Conservation (phyloP, 1,284 basidiomycete genomes). For the Athelia psychrophila region DNA sequence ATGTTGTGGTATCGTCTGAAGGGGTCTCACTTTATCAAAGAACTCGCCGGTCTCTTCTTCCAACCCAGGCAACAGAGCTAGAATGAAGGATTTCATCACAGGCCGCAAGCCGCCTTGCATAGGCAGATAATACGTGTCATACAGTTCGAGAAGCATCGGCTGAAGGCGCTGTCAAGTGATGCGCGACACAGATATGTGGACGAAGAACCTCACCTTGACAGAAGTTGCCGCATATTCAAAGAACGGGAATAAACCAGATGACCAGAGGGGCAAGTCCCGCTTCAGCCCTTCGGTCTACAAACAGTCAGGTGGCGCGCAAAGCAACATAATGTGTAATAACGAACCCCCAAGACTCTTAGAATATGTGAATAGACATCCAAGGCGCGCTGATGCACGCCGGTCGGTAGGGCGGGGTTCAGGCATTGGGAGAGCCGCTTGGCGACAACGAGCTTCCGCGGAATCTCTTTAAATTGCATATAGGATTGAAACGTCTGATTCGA, state of each 20-base stretch:
- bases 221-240: slow-evolving; percentile 98
- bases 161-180: slow-evolving; percentile 24
- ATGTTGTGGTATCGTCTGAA: slow-evolving; percentile 7
- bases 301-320: slow-evolving; percentile 4
- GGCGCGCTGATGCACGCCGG: slow-evolving; percentile 95
- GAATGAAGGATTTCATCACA: slow-evolving; percentile 90
- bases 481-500: slow-evolving; percentile 80
- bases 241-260: slow-evolving; percentile 95
- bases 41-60: slow-evolving; percentile 97
- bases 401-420: slow-evolving; percentile 93
- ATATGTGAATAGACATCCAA: slow-evolving; percentile 96
- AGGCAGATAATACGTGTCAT: slow-evolving; percentile 89
- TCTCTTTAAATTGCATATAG: slow-evolving; percentile 90
- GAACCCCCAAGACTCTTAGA: slow-evolving; percentile 83
- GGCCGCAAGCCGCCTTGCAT: slow-evolving; percentile 82
- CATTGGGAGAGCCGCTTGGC: slow-evolving; percentile 96
- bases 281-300: slow-evolving; percentile 82
- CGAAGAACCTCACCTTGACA: slow-evolving; percentile 61
- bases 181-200: slow-evolving; percentile 1
- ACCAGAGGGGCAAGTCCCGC: slow-evolving; percentile 91
- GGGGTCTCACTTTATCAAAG: slow-evolving; percentile 81
- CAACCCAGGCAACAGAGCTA: slow-evolving; percentile 89
- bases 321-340: slow-evolving; percentile 5
- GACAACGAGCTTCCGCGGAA: slow-evolving; percentile 93
- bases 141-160: slow-evolving; percentile 85